Evolutionary conservation across 2,329 filamentous ascomycete genomes (phyloP).

Genomic region (Neofusicoccum cordaticola): DNA sequence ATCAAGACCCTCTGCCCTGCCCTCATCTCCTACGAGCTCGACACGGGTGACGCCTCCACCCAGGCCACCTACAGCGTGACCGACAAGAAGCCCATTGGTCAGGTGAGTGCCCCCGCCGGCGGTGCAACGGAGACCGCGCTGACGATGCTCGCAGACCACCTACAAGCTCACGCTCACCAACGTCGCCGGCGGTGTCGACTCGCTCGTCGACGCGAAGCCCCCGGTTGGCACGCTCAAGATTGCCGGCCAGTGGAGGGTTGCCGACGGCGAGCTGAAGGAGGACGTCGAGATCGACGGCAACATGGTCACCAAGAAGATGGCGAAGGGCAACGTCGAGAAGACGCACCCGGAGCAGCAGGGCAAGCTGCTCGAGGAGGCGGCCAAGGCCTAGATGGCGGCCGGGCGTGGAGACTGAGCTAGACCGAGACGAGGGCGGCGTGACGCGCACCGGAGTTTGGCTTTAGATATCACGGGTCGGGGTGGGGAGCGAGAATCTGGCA

Average conservation of each 20-base stretch:
- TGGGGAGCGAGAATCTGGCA: not conserved
- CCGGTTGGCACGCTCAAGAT: slow-evolving; percentile 39
- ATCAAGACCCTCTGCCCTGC: slow-evolving; percentile 38
- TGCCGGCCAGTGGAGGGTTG: slow-evolving; percentile 37
- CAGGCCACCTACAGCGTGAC: slow-evolving; percentile 36
- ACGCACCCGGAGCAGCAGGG: slow-evolving; percentile 38
- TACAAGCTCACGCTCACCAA: slow-evolving; percentile 43
- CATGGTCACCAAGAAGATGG: slow-evolving; percentile 43
- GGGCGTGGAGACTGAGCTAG: not conserved
- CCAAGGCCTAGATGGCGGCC: slow-evolving; percentile 21
- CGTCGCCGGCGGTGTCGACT: slow-evolving; percentile 32
- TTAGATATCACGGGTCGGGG: too few species aligned
- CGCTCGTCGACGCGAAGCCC: slow-evolving; percentile 39
- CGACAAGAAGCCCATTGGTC: slow-evolving; percentile 40
- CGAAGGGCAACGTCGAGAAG: slow-evolving; percentile 41
- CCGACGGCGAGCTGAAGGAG: slow-evolving; percentile 31
- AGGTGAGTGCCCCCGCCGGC: slow-evolving; percentile 22
- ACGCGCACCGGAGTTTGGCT: not conserved
- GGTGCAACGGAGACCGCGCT: slow-evolving; percentile 3
- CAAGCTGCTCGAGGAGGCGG: slow-evolving; percentile 30
- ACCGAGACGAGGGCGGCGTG: not conserved
- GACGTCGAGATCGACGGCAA: slow-evolving; percentile 43
- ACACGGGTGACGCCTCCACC: slow-evolving; percentile 30
- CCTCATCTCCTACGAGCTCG: slow-evolving; percentile 33
- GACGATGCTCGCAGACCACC: slow-evolving; percentile 26